Base-by-base conservation (phyloP, 768 basidiomycete genomes). In the Crepidotus variabilis region DNA sequence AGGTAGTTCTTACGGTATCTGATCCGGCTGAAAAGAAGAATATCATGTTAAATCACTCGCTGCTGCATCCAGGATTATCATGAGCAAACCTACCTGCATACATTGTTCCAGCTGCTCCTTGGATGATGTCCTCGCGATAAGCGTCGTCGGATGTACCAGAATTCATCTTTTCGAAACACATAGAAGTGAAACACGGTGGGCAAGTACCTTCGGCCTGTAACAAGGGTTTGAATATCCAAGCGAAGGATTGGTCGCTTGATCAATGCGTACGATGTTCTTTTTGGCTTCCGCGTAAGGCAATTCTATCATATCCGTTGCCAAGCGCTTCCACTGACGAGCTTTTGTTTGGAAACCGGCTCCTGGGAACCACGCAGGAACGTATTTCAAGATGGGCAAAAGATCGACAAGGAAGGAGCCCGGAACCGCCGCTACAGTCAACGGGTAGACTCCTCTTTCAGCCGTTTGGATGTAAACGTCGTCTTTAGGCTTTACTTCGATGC, bases 261-360 rank as follows among this genome's bases (percentile, higher is more conserved):
- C 22, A 46, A 47, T 14, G 61, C 66, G 55, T 43, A 72, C 71
- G 32, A 72, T 65, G 11, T 58, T 51, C 45, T 58, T 69, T 23
- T 65, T 58, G 18, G 68, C 63, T 9, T 60, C 67, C 11, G 55
- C 45, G 53, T 66, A 82, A 0, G 79, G 78, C 11, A 67, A 55
- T 14, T 75, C 69, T 10, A 70, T 63, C 63, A 79, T 72, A 23
- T 70, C 64, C 10, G 70, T 57, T 43, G 72, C 69, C 2, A 70
- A 59, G 34, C 66, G 64, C 18, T 69, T 69, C 82, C 83, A 85
- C 11, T 61, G 56, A 2, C 53, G 64, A 0, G 83, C 85, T 52
- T 81, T 78, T 33, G 72, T 71, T 63, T 81, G 73, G 75, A 86
- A 88, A 0, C 75, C 75, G 0, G 82, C 78, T 14, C 85, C 86